Conservation (phyloP, 2,329 filamentous ascomycete genomes). For the Ceratocystis papillata region DNA sequence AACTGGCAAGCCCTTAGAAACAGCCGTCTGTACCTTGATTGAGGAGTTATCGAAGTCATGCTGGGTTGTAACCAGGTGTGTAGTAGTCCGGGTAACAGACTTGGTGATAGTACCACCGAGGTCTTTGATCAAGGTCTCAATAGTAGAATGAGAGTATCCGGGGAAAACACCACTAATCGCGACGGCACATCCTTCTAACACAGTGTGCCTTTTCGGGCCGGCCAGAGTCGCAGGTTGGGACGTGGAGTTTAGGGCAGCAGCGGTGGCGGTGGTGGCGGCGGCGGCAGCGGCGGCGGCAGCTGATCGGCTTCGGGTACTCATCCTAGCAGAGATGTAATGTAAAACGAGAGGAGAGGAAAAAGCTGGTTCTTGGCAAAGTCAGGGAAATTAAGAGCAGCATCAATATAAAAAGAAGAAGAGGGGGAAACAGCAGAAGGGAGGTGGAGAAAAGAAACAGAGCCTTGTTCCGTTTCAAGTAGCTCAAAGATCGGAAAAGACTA, state of each 20-base stretch:
- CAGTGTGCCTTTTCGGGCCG: not conserved
- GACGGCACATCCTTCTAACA: constrained; percentile 37
- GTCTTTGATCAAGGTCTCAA: constrained; percentile 38
- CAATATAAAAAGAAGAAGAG: not conserved
- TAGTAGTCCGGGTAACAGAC: constrained; percentile 41
- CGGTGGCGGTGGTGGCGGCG: not conserved
- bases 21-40: constrained; percentile 42
- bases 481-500: not conserved
- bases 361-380: not conserved
- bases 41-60: constrained; percentile 41
- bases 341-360: not conserved
- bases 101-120: constrained; percentile 42
- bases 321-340: not conserved
- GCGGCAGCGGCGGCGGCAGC: not conserved
- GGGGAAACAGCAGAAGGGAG: not conserved
- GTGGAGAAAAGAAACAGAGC: not conserved
- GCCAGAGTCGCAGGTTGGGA: not conserved
- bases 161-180: constrained; percentile 52
- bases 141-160: constrained; percentile 39
- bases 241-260: not conserved
- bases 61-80: constrained; percentile 47
- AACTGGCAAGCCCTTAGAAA: constrained; percentile 41
- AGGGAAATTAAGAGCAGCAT: not conserved
- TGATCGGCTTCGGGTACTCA: constrained; percentile 8
- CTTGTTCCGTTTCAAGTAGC: not conserved